Conservation (phyloP, 225 moss, liverwort and hornwort species). For the Thuidium tamariscinum region DNA sequence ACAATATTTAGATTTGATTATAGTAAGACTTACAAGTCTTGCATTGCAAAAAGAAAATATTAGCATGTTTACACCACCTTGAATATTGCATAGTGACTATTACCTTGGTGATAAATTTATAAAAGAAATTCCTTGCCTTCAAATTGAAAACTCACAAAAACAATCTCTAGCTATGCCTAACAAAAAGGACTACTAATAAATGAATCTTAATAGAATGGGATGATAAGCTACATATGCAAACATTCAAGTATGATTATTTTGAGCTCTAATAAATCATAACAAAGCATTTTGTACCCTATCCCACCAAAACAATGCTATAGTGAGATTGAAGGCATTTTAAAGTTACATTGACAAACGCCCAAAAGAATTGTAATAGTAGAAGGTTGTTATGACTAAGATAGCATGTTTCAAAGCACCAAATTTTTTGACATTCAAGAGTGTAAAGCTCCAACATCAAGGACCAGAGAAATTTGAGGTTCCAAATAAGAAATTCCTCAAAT, state of each 20-base stretch:
- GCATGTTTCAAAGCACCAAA: neutral
- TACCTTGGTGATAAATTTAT: too few species aligned
- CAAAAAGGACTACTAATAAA: neutral
- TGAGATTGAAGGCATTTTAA: neutral
- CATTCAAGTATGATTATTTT: neutral
- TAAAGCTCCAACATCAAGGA: neutral
- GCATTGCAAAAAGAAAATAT: slow-evolving; percentile 3
- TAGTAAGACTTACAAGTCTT: neutral
- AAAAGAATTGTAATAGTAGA: neutral
- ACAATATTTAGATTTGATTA: neutral
- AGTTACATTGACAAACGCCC: rapidly evolving
- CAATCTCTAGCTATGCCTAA: neutral
- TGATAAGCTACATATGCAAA: neutral
- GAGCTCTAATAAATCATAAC: neutral
- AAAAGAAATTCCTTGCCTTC: neutral
- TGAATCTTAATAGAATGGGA: neutral
- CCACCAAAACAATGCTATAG: neutral
- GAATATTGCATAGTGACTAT: neutral
- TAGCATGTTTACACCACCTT: neutral
- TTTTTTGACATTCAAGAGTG: neutral
- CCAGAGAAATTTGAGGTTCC: neutral
- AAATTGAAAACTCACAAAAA: neutral
- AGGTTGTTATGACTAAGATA: neutral
- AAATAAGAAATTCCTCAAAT: neutral
- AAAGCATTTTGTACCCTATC: neutral